Evolutionary conservation across 495 filamentous ascomycete genomes (phyloP), one percentile per base, ranked within the genome.

Genomic region (Halenospora varia): DNA sequence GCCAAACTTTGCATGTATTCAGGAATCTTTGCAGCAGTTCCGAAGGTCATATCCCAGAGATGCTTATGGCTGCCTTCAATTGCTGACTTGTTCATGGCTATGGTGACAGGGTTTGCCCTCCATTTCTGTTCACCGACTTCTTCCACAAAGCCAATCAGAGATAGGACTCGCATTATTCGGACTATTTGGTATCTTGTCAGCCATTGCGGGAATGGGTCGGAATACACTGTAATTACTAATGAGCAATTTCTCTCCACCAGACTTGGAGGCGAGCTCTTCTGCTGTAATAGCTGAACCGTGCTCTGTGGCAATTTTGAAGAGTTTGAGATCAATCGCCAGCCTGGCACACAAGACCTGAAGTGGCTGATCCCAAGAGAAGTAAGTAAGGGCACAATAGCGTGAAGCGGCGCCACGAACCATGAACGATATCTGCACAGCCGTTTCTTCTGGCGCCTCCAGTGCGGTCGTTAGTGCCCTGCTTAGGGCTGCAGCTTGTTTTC

Each of bases 391-490:
- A n/a, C n/a, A n/a, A n/a, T n/a, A n/a, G n/a, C n/a, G n/a, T n/a
- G n/a, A n/a, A n/a, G n/a, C n/a, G n/a, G n/a, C n/a, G n/a, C n/a
- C n/a, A n/a, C 42, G 11, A 66, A 68, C 66, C 22, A 58, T 40
- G 52, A 55, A 62, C 0, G 46, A 46, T 19, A 68, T 23, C 3
- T 57, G 45, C 4, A 64, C 42, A 1, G 66, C 63, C 24, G 18
- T 25, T 20, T 64, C 51, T 55, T 53, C 49, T n/a, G 66, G 66
- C 23, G 61, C 13, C 35, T 68, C 63, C 11, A 68, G 61, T 1
- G 24, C 22, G 10, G 53, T 23, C 2, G 56, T 53, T 10, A 68
- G 45, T 35, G 57, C 20, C 39, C 40, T 48, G 9, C 55, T 65
- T 19, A 66, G 22, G 24, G 41, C 39, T 4, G 62, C 13, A 13